These are phyloP conservation scores for Sugiyamaella floridensis DNA, from an alignment of 805 yeast genomes.

Conservation along the genomic window DNA sequence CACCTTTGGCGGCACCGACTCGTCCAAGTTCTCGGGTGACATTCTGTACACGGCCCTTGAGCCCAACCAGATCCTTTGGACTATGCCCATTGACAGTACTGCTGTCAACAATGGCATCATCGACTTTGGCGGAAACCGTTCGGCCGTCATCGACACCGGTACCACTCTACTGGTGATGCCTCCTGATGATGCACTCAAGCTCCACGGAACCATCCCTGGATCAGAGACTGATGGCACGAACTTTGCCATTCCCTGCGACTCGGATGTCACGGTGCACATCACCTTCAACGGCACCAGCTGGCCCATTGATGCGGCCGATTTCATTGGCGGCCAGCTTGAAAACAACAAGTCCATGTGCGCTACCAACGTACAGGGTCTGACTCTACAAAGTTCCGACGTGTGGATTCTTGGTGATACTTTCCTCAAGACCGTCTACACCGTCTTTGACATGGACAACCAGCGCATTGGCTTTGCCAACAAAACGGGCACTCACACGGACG, in stretches of 20 bases:
- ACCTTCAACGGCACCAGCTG: constrained; percentile 41
- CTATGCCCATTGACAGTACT: constrained; percentile 37
- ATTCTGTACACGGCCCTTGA: constrained; percentile 34
- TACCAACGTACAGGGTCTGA: constrained; percentile 56
- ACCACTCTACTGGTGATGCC: constrained; percentile 57
- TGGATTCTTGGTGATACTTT: constrained; percentile 67
- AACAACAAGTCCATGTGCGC: constrained; percentile 47
- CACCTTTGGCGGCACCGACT: constrained; percentile 40
- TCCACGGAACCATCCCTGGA: constrained; percentile 47
- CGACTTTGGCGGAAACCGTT: constrained; percentile 28
- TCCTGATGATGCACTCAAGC: constrained; percentile 43
- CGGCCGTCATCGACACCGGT: constrained; percentile 57
- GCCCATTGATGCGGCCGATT: constrained; percentile 38
- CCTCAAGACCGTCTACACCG: constrained; percentile 47
- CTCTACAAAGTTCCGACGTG: constrained; percentile 31
- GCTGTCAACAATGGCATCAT: constrained; percentile 32
- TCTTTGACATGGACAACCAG: constrained; percentile 47
- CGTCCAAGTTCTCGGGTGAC: constrained; percentile 37
- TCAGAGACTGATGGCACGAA: constrained; percentile 55
- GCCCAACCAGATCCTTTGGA: constrained; percentile 39
- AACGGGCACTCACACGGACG: constrained; percentile 17
- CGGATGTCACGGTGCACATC: constrained; percentile 37
- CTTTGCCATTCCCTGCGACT: constrained; percentile 53
- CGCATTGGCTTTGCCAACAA: constrained; percentile 49
- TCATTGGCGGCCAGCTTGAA: constrained; percentile 44